Evolutionary conservation across 2,329 filamentous ascomycete genomes (phyloP).

Genomic region (Apiospora hydei): DNA sequence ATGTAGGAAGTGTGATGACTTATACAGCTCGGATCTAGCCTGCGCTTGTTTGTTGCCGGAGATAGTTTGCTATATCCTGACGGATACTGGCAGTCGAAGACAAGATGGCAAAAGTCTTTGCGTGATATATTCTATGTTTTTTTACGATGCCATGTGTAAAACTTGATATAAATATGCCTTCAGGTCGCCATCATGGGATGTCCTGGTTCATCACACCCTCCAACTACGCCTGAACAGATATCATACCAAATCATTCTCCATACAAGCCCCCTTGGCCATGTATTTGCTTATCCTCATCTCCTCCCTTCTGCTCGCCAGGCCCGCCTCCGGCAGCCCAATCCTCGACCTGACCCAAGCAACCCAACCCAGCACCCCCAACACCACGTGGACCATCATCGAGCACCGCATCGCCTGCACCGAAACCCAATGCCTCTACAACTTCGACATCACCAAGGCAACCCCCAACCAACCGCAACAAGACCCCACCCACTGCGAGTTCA

Average conservation of each 20-base stretch:
- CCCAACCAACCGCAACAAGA: background rate
- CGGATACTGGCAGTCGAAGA: slow-evolving; percentile 1
- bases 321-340: background rate
- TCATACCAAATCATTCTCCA: background rate
- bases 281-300: background rate
- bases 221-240: background rate
- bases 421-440: background rate
- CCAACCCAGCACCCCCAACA: background rate
- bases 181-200: background rate
- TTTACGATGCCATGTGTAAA: background rate
- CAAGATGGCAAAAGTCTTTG: background rate
- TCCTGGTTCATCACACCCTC: background rate
- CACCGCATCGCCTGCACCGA: slow-evolving; percentile 16
- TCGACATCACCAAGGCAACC: background rate
- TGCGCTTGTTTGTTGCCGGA: background rate
- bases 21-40: background rate
- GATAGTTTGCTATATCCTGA: background rate
- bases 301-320: background rate
- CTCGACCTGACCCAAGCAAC: background rate
- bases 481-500: background rate
- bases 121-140: background rate
- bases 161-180: background rate
- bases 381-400: slow-evolving; percentile 1
- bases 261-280: background rate
- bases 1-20: background rate